Conservation (phyloP, 495 filamentous ascomycete genomes). For the Cryomyces antarcticus region DNA sequence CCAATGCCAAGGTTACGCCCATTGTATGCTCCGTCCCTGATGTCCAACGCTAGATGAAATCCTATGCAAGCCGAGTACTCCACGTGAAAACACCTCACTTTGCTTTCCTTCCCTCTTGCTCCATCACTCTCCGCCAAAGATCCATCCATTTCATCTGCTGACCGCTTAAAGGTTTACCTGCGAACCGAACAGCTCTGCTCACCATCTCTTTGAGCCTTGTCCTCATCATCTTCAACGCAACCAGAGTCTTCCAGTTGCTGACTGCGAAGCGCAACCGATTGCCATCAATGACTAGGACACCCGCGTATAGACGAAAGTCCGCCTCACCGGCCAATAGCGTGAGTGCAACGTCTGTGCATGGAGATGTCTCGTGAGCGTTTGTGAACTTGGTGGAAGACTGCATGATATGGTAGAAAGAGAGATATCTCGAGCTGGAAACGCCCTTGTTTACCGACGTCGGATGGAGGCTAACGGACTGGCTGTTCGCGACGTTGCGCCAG, state of each 20-base stretch:
- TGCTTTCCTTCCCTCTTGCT: constrained; percentile 2
- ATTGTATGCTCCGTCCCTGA: neutral
- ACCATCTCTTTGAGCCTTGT: constrained; percentile 46
- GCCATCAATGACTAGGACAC: constrained; percentile 65
- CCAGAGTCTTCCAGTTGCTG: constrained; percentile 76
- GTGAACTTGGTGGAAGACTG: constrained; percentile 60
- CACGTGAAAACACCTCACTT: too few species aligned
- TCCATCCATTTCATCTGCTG: constrained; percentile 59
- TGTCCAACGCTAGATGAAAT: neutral
- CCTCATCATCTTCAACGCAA: constrained; percentile 63
- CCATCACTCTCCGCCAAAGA: constrained; percentile 26
- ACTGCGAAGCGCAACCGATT: constrained; percentile 75
- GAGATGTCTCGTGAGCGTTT: constrained; percentile 78
- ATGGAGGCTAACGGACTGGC: constrained; percentile 66
- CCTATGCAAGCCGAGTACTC: too few species aligned
- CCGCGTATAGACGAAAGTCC: constrained; percentile 71
- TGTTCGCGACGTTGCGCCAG: constrained; percentile 77
- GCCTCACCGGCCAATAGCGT: constrained; percentile 71
- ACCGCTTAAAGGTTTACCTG: constrained; percentile 44
- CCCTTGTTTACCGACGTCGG: constrained; percentile 72
- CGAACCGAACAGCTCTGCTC: constrained; percentile 45
- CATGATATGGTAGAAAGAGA: constrained; percentile 94
- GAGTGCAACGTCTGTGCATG: constrained; percentile 61
- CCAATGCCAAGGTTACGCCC: too few species aligned
- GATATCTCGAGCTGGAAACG: constrained; percentile 44